phyloP scores from a whole-genome alignment of 148 eudicot genomes.

The Persicaria maculosa region DNA sequence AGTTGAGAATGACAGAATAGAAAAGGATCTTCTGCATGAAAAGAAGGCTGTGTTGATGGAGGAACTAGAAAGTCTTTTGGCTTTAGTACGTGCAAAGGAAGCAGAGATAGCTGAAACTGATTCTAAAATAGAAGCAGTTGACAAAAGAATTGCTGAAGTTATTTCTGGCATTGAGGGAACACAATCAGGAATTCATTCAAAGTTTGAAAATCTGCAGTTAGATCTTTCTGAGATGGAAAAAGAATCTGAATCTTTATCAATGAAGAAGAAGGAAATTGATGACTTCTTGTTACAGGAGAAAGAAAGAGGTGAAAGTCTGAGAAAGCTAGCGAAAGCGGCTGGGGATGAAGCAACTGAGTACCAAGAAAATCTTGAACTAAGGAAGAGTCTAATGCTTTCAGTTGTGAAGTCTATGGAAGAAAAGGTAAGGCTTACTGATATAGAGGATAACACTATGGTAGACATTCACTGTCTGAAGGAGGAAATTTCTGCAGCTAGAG shows the following conservation, averaged over 20 bases:
- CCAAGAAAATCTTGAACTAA: slow-evolving; percentile 39
- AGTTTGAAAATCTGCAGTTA: slow-evolving; percentile 32
- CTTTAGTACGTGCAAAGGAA: slow-evolving; percentile 59
- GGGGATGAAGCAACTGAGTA: slow-evolving; percentile 40
- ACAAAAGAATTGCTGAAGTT: slow-evolving; percentile 52
- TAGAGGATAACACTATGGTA: slow-evolving; percentile 48
- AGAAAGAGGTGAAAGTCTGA: slow-evolving; percentile 35
- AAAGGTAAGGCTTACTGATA: slow-evolving; percentile 42
- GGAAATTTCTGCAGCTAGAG: slow-evolving; percentile 53
- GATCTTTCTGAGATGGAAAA: slow-evolving; percentile 36
- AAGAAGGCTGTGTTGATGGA: slow-evolving; percentile 35
- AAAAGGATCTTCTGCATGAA: slow-evolving; percentile 43
- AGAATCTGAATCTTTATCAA: slow-evolving; percentile 40
- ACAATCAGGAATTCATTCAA: slow-evolving; percentile 31
- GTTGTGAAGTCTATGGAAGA: slow-evolving; percentile 44
- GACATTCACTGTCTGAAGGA: slow-evolving; percentile 51
- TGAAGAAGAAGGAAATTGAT: slow-evolving; percentile 54
- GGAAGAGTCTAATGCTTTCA: slow-evolving; percentile 40
- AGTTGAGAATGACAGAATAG: slow-evolving; percentile 50
- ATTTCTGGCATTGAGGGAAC: slow-evolving; percentile 46
- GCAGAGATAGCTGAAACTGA: slow-evolving; percentile 58
- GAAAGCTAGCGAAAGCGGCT: slow-evolving; percentile 43
- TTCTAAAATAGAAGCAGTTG: slow-evolving; percentile 44
- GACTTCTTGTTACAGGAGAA: slow-evolving; percentile 33
- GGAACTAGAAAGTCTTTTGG: slow-evolving; percentile 54